Evolutionary conservation across 768 basidiomycete species (phyloP), one percentile per base, ranked within the genome.

Genomic region (Leccinellum luteum): DNA sequence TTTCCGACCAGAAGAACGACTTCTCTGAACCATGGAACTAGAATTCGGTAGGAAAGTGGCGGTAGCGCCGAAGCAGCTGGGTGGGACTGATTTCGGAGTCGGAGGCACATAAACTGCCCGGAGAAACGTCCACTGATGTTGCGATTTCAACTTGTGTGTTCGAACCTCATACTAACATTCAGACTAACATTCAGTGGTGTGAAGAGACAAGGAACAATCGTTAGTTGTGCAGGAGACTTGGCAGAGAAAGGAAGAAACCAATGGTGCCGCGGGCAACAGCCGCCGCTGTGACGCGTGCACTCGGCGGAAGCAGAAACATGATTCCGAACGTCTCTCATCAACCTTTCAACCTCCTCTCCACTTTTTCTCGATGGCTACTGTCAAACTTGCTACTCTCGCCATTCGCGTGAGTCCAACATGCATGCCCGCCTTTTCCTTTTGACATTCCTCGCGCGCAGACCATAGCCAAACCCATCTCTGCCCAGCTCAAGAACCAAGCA

Each of bases 391-490:
- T 12, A 87, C 87, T 2, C 80, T 91, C n/a, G 65, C 82, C 50
- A 89, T 91, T 64, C 80, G 88, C 67, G 87, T 86, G 75, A 76
- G 86, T 58, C 3, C 21, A 28, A 4, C 6, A n/a, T 23, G 21
- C 6, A 19, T 23, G 21, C 3, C 25, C 28, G 13, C 25, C 28
- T 28, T 52, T 48, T 56, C 31, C 13, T 2, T 12, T 13, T 52
- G 51, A 28, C 38, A 34, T 32, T 12, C 19, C 21, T 3, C 32
- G 56, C 52, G 31, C 54, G 3, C 48, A 92, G 90, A 92, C 90
- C n/a, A 70, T 91, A 68, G 90, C 90, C 52, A 92, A 92, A 73
- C 90, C 91, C 51, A 90, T 92, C 62, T 85, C 86, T 52, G 73
- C 78, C 30, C 78, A 79, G 51, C 74, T 92, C 48, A 91, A 85